phyloP scores from a whole-genome alignment of 768 basidiomycete genomes.

The Hygrocybe coccinea region DNA sequence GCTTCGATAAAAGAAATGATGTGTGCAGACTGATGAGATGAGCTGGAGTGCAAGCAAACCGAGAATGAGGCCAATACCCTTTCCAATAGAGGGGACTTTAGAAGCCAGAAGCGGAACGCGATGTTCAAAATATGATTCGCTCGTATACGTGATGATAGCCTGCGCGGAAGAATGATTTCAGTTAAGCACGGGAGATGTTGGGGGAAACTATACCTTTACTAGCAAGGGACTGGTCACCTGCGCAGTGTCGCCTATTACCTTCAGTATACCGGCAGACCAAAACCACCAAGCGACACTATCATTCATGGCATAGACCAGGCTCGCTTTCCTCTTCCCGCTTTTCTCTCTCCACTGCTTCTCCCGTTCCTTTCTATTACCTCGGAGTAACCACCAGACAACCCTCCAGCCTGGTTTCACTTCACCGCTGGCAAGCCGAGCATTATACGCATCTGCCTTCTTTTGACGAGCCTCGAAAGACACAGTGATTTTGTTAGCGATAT shows the following conservation, averaged over 20 bases:
- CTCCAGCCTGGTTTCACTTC: slow-evolving; percentile 54
- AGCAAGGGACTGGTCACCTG: slow-evolving; percentile 73
- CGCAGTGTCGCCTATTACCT: slow-evolving; percentile 62
- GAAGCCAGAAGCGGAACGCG: slow-evolving; percentile 22
- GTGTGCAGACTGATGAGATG: slow-evolving; percentile 57
- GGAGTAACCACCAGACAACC: slow-evolving; percentile 55
- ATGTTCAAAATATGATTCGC: slow-evolving; percentile 53
- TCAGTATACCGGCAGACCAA: slow-evolving; percentile 62
- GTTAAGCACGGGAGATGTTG: neutral
- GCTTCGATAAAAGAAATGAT: slow-evolving; percentile 82
- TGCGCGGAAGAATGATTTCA: slow-evolving; percentile 21
- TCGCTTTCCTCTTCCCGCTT: slow-evolving; percentile 58
- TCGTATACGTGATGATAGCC: slow-evolving; percentile 69
- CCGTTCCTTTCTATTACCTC: slow-evolving; percentile 46
- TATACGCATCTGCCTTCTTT: slow-evolving; percentile 61
- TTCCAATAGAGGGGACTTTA: slow-evolving; percentile 39
- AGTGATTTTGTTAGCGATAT: slow-evolving; percentile 59
- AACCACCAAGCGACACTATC: slow-evolving; percentile 76
- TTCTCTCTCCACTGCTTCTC: slow-evolving; percentile 62
- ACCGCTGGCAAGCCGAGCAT: slow-evolving; percentile 60
- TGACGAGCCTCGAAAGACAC: slow-evolving; percentile 58
- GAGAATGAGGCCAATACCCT: slow-evolving; percentile 73
- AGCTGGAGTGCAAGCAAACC: slow-evolving; percentile 66
- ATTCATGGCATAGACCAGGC: slow-evolving; percentile 65
- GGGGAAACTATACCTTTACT: slow-evolving; percentile 56